Percentiles rank a stretch among this genome's conserved stretches.
Evolutionary conservation across 768 basidiomycete genomes (phyloP).

Genomic region (Xerocomellus amylosporus): DNA sequence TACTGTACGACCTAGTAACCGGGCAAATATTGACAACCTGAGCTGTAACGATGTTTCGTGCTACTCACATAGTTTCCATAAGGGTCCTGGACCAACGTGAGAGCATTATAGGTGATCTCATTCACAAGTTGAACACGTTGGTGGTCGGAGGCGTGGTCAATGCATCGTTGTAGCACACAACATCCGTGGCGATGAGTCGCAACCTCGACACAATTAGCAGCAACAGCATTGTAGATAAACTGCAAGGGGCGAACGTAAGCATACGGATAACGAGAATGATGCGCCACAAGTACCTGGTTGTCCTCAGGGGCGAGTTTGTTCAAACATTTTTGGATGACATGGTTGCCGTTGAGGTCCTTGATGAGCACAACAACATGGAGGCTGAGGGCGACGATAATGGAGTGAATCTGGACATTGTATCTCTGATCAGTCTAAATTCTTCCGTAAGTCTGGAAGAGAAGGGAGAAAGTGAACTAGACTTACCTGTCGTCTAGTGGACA

Average conservation of each 20-base stretch:
- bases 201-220: slow-evolving; percentile 97
- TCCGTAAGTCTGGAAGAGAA: slow-evolving; percentile 53
- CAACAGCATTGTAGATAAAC: slow-evolving; percentile 99
- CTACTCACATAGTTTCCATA: slow-evolving; percentile 82
- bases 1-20: slow-evolving; percentile 87
- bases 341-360: slow-evolving; percentile 97
- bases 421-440: slow-evolving; percentile 69
- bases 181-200: slow-evolving; percentile 98
- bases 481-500: slow-evolving; percentile 91
- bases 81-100: slow-evolving; percentile 97
- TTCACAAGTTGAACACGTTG: slow-evolving; percentile 96
- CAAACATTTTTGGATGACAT: slow-evolving; percentile 98
- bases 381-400: slow-evolving; percentile 94
- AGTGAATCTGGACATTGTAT: slow-evolving; percentile 90
- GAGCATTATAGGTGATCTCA: slow-evolving; percentile 97
- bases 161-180: slow-evolving; percentile 96
- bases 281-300: slow-evolving; percentile 68
- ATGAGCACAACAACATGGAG: slow-evolving; percentile 98
- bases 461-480: slow-evolving; percentile 39
- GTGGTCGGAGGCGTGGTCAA: slow-evolving; percentile 95
- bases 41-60: neutral
- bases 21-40: neutral
- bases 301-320: slow-evolving; percentile 98
- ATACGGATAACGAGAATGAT: neutral
- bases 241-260: slow-evolving; percentile 27